Conservation (phyloP, 2,329 filamentous ascomycete genomes). For the Aspergillus oerlinghausenensis region DNA sequence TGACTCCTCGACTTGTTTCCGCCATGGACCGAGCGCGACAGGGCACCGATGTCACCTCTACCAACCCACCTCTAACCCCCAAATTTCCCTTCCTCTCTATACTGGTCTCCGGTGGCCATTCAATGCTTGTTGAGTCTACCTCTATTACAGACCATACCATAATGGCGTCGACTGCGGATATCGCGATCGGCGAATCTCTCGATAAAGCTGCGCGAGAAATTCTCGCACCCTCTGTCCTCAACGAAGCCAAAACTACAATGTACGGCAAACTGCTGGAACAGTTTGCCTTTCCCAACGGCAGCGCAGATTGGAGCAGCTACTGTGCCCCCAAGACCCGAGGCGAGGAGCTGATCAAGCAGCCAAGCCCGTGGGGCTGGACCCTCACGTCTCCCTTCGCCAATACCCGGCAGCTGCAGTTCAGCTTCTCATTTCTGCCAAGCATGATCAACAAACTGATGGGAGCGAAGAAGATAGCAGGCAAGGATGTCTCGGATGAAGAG, state of each 20-base stretch:
- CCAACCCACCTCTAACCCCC: slow-evolving; percentile 35
- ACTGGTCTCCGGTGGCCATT: slow-evolving; percentile 89
- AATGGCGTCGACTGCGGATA: slow-evolving; percentile 68
- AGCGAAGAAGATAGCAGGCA: slow-evolving; percentile 27
- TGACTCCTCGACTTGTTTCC: slow-evolving; percentile 74
- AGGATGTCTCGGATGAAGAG: slow-evolving; percentile 51
- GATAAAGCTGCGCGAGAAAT: slow-evolving; percentile 81
- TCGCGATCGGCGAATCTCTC: slow-evolving; percentile 83
- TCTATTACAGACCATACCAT: slow-evolving; percentile 66
- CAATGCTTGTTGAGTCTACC: slow-evolving; percentile 72
- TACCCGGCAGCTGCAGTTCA: slow-evolving; percentile 58
- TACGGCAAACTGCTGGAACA: slow-evolving; percentile 75
- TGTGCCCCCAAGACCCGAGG: slow-evolving; percentile 52
- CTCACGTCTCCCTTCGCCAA: slow-evolving; percentile 64
- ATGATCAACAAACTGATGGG: slow-evolving; percentile 57
- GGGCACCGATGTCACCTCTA: slow-evolving; percentile 5
- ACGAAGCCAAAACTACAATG: slow-evolving; percentile 59
- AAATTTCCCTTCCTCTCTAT: slow-evolving; percentile 81
- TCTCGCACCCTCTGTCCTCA: slow-evolving; percentile 59
- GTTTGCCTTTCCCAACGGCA: slow-evolving; percentile 64
- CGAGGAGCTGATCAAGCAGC: slow-evolving; percentile 54
- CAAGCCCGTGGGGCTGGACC: slow-evolving; percentile 59
- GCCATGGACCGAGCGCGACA: slow-evolving; percentile 48
- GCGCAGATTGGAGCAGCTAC: slow-evolving; percentile 47
- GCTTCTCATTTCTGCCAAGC: slow-evolving; percentile 69